Evolutionary conservation across 1,139 yeast genomes (phyloP), one percentile per base, ranked within the genome.

Genomic region (Candida sp.): DNA sequence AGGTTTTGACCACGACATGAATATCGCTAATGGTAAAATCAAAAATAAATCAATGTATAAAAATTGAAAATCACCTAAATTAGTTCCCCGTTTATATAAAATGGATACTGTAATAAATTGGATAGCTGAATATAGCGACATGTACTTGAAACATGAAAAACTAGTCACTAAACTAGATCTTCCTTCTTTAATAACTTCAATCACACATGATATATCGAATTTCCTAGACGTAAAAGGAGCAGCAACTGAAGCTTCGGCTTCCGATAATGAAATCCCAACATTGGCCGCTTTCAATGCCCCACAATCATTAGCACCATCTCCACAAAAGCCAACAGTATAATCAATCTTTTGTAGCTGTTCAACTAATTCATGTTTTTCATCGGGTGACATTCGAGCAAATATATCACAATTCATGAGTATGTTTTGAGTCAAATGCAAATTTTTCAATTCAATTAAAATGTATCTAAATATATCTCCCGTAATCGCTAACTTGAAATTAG

Each of bases 351-450:
- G 97, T 22, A 93, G 67, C 58, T 87, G 90, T 55, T 87, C 93
- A 27, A 93, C 97, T 42, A 93, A 72, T 64, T 93, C 99, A 60
- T 93, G 97, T 60, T 93, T 93, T 60, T 93, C 99, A 63, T 93
- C 99, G 0, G 99, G 99, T 0, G 98, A 91, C 99, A 93, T 93
- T 52, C 99, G 75, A 0, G 99, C 98, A 68, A 84, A 95, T 5
- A 93, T 79, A 40, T 83, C 80, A 48, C 93, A 82, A 50, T 79
- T 82, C 70, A 90, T 71, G 43, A 95, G 72, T 56, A 93, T 75
- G 40, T 75, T 77, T 45, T 84, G 83, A 39, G 75, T 66, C 9
- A 72, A 41, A 11, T 52, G 49, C 1, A 50, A 58, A 38, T 77
- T 78, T 41, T 75, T 64, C 25, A 75, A 57, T 46, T 79, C 81